phyloP scores from a whole-genome alignment of 1,139 yeast genomes.

The Schwanniomyces etchellsii region DNA sequence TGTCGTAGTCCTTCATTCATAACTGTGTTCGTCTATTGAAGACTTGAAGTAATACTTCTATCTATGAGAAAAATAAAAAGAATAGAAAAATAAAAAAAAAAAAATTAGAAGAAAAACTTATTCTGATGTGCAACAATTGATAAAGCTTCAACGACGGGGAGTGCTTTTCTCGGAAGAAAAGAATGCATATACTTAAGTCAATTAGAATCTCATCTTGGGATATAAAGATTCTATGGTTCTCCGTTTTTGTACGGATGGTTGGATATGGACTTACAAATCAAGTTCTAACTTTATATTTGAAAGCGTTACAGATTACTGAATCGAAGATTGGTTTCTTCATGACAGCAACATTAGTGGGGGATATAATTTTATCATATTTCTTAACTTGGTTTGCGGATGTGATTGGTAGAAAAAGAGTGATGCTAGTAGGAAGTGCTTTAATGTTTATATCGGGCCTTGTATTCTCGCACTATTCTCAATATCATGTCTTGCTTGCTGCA shows the following conservation, averaged over 20 bases:
- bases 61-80: too few relatives aligned
- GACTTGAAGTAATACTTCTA: too few relatives aligned
- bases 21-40: not conserved
- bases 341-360: constrained; percentile 80
- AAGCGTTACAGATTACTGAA: constrained; percentile 51
- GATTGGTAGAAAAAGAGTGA: constrained; percentile 67
- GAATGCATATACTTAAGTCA: constrained; percentile 20
- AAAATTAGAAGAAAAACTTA: not conserved
- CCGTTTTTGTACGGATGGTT: constrained; percentile 67
- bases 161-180: too few relatives aligned
- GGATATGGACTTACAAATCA: constrained; percentile 83
- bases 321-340: constrained; percentile 69
- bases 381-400: constrained; percentile 76
- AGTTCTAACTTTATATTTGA: constrained; percentile 66
- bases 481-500: constrained; percentile 53
- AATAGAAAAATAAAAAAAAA: too few relatives aligned
- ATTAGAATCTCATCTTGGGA: constrained; percentile 28
- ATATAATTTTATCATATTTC: constrained; percentile 63
- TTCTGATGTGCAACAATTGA: too few relatives aligned
- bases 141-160: too few relatives aligned
- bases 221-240: constrained; percentile 60
- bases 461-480: constrained; percentile 49
- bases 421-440: constrained; percentile 60
- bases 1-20: constrained; percentile 12
- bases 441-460: constrained; percentile 68